Evolutionary conservation across 1,139 yeast genomes (phyloP).

Genomic region (Pneumocystis oryctolagi): DNA sequence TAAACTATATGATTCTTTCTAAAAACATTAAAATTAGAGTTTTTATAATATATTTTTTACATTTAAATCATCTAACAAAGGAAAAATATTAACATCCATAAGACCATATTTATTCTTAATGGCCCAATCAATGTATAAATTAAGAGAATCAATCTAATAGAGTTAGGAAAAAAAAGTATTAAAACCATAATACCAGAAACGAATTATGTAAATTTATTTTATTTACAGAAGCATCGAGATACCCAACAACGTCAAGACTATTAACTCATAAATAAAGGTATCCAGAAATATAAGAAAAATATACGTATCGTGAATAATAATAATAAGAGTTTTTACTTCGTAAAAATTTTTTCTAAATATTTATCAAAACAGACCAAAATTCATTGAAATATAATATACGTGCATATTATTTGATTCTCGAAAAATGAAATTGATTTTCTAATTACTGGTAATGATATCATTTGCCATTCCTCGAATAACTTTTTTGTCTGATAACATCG

Average conservation of each 20-base stretch:
- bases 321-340: conserved; percentile 44
- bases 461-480: conserved; percentile 40
- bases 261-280: neutral
- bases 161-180: neutral
- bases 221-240: conserved; percentile 66
- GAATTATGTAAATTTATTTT: conserved; percentile 59
- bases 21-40: conserved; percentile 8
- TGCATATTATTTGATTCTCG: conserved; percentile 57
- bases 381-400: neutral
- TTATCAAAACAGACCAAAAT: neutral
- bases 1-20: conserved; percentile 41
- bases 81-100: conserved; percentile 69
- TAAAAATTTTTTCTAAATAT: conserved; percentile 47
- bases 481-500: conserved; percentile 53
- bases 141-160: conserved; percentile 37
- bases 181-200: conserved; percentile 26
- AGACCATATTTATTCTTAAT: conserved; percentile 49
- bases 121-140: conserved; percentile 47
- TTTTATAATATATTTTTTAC: neutral
- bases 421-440: conserved; percentile 36
- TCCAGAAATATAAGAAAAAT: neutral
- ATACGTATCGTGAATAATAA: conserved; percentile 67
- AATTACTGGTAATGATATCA: conserved; percentile 57
- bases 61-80: conserved; percentile 23
- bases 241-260: conserved; percentile 75